phyloP scores from a whole-genome alignment of 306 rosid genomes.

The Vachellia collinsii region DNA sequence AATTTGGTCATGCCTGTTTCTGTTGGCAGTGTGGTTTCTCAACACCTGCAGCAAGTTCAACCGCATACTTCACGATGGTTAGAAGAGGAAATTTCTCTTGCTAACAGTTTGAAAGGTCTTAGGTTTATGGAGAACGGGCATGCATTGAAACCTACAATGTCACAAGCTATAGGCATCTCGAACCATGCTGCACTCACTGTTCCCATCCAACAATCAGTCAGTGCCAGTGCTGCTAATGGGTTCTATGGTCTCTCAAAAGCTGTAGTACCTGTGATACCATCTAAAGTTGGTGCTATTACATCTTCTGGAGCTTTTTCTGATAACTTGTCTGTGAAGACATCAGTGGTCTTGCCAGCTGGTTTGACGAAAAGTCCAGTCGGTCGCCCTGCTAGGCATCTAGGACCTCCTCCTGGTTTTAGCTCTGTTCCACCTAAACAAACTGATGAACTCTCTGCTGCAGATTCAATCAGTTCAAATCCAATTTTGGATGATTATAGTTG shows the following conservation, averaged over 20 bases:
- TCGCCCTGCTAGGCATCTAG: constrained; percentile 87
- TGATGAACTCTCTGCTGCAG: constrained; percentile 61
- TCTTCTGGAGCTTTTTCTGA: constrained; percentile 53
- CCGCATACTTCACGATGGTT: constrained; percentile 57
- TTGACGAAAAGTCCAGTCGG: constrained; percentile 63
- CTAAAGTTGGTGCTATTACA: constrained; percentile 51
- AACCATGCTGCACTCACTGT: constrained; percentile 44
- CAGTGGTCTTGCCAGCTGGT: constrained; percentile 48
- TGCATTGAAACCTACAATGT: constrained; percentile 46
- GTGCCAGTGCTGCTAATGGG: constrained; percentile 41
- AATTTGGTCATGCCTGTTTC: constrained; percentile 42
- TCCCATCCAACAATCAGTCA: constrained; percentile 61
- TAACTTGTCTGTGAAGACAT: constrained; percentile 38
- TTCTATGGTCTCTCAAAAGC: constrained; percentile 50
- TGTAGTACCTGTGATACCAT: constrained; percentile 46
- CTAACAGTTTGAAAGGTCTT: constrained; percentile 57
- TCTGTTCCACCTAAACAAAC: constrained; percentile 57
- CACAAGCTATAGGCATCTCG: constrained; percentile 47
- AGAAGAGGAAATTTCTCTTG: constrained; percentile 59
- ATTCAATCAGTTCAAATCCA: constrained; percentile 57
- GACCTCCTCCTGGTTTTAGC: constrained; percentile 94
- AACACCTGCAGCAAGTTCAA: constrained; percentile 51
- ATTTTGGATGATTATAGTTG: constrained; percentile 88
- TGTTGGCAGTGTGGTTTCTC: constrained; percentile 48
- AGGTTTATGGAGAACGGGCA: constrained; percentile 71